phyloP scores from a whole-genome alignment of 2,329 filamentous ascomycete genomes.

The Berkeleyomyces rouxiae region DNA sequence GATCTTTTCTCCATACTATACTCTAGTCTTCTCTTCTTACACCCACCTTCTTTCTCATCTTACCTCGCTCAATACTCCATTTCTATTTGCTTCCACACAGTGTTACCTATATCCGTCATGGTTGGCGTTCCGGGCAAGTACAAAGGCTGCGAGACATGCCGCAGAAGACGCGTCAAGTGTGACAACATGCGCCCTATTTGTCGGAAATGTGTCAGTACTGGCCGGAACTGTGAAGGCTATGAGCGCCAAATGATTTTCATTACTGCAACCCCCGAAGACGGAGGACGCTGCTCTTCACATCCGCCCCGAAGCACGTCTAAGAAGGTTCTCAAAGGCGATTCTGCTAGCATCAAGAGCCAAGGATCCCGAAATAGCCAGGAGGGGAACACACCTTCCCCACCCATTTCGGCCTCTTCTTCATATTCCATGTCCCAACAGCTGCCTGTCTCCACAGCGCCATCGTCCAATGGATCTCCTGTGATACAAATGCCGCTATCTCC shows the following conservation, averaged over 20 bases:
- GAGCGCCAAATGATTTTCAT: constrained; percentile 47
- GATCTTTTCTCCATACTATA: not conserved
- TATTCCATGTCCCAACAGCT: constrained; percentile 4
- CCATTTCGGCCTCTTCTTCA: not conserved
- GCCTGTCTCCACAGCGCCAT: constrained; percentile 1
- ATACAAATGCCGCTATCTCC: not conserved
- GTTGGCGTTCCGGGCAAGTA: constrained; percentile 47
- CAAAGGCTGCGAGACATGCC: constrained; percentile 47
- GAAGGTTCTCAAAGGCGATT: constrained; percentile 18
- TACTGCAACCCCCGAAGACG: constrained; percentile 37
- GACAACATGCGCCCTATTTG: constrained; percentile 45
- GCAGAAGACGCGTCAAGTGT: constrained; percentile 44
- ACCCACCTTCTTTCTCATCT: not conserved
- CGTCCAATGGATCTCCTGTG: not conserved
- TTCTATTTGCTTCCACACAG: not conserved
- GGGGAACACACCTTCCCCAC: constrained; percentile 4
- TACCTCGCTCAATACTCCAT: not conserved
- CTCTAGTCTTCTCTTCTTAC: not conserved
- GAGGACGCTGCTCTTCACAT: constrained; percentile 40
- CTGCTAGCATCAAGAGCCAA: constrained; percentile 17
- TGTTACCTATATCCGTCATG: constrained; percentile 25
- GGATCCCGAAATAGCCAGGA: constrained; percentile 19
- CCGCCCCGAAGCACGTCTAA: constrained; percentile 27
- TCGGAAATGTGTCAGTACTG: constrained; percentile 41
- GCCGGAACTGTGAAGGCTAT: constrained; percentile 44